phyloP scores from a whole-genome alignment of 2,329 filamentous ascomycete genomes.

The Cladorrhinum sp. region DNA sequence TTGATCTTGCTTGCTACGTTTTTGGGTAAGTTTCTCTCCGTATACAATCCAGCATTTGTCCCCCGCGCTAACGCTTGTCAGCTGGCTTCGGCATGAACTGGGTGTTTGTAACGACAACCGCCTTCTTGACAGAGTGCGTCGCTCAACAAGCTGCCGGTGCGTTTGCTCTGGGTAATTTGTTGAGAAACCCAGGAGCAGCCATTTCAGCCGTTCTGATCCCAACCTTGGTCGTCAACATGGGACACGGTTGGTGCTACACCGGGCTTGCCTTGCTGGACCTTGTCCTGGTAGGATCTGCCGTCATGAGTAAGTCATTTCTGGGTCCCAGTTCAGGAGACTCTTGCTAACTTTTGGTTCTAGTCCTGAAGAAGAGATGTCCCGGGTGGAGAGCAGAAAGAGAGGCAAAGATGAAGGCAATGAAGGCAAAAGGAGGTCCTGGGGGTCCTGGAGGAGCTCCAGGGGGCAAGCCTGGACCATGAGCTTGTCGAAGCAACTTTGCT shows the following conservation, averaged over 20 bases:
- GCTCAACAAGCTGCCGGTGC: conserved; percentile 18
- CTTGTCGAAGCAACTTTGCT: not conserved
- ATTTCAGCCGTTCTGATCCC: conserved; percentile 14
- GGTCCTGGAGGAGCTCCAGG: not conserved
- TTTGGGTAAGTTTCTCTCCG: conserved; percentile 10
- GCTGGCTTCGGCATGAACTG: conserved; percentile 22
- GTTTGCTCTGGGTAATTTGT: conserved; percentile 19
- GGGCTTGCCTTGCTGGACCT: conserved; percentile 13
- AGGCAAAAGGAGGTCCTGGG: not conserved
- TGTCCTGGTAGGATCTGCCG: conserved; percentile 12
- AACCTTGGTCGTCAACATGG: conserved; percentile 14
- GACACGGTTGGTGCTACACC: conserved; percentile 17
- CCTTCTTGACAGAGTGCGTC: conserved; percentile 18
- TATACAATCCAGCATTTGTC: not conserved
- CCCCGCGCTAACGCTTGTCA: not conserved
- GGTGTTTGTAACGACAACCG: conserved; percentile 20
- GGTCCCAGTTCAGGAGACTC: not conserved
- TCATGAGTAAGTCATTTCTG: conserved; percentile 12
- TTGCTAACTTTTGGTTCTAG: not conserved
- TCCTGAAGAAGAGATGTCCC: conserved; percentile 5
- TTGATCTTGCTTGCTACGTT: conserved; percentile 14
- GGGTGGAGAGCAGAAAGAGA: conserved; percentile 9
- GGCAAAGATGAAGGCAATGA: conserved; percentile 3
- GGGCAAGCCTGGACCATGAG: not conserved
- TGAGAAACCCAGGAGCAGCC: conserved; percentile 16